Evolutionary conservation across 768 basidiomycete species (phyloP).

Genomic region (Nevesoporus exiguus): DNA sequence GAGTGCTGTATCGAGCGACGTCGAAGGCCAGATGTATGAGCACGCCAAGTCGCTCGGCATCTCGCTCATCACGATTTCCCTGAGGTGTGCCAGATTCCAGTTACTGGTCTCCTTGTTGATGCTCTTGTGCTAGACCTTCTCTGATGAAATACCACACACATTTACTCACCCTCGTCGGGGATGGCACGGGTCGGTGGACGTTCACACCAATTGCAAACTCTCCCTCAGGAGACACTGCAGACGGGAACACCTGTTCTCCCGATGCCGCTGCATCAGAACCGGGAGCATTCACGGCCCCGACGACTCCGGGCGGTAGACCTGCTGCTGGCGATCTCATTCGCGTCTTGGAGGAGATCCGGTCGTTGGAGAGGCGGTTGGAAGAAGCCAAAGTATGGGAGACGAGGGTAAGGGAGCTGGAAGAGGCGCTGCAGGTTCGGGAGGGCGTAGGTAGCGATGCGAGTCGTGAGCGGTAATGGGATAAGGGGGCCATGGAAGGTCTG

Average conservation of each 20-base stretch:
- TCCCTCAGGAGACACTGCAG: neutral
- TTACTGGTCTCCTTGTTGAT: neutral
- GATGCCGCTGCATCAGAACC: neutral
- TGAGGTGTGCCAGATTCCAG: constrained; percentile 49
- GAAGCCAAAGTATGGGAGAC: constrained; percentile 27
- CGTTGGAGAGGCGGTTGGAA: constrained; percentile 21
- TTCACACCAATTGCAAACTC: constrained; percentile 48
- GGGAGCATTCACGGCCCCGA: neutral
- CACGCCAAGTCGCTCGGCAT: constrained; percentile 85
- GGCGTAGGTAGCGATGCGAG: neutral
- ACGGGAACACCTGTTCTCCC: neutral
- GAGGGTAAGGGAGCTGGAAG: constrained; percentile 25
- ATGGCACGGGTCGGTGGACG: constrained; percentile 67
- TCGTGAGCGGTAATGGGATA: neutral
- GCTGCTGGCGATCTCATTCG: constrained; percentile 19
- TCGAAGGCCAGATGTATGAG: constrained; percentile 95
- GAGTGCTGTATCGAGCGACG: constrained; percentile 92
- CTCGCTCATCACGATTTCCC: constrained; percentile 89
- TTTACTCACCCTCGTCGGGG: constrained; percentile 75
- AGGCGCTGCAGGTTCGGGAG: constrained; percentile 21
- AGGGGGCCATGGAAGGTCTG: too few relatives aligned
- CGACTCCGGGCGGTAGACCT: neutral
- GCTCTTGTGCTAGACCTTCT: constrained; percentile 50
- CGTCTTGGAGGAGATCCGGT: constrained; percentile 28
- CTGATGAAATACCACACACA: constrained; percentile 88